Base-by-base conservation (phyloP, 257 asterid species). In the Voacanga thouarsii region DNA sequence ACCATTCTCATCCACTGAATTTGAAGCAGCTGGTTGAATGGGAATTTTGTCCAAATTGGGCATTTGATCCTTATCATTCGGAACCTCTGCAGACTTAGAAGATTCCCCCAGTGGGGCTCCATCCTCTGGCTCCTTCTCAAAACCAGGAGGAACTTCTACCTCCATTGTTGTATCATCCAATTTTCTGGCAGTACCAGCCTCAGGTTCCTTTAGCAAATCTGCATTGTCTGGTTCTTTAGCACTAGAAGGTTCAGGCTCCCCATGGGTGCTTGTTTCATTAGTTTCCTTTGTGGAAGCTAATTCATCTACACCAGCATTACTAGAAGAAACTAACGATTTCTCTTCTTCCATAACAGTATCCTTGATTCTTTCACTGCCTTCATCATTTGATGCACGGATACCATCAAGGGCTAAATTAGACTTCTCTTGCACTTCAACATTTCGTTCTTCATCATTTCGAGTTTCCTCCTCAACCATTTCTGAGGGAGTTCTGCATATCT, bases 401-500 rank as follows among this genome's bases (percentile, higher is more conserved):
- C 64, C 78, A 71, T 82, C 85, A 57, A 71, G 26, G 12, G 41
- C 75, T 60, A 53, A 73, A 71, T 72, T 73, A 77, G 86, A 74
- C 77, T 85, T 85, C 73, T 79, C 87, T 56, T 81, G 87, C 79
- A 72, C 85, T 78, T 75, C 91, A 80, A 78, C 84, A 78, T 78
- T 81, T 72, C 61, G 80, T 26, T 78, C 84, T 82, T 83, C 86
- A 37, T 82, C 80, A 77, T 85, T 83, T 75, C 65, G 75, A 75
- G 73, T 80, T 82, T 87, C 92, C 57, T 37, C 82, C 78, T 83
- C 91, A 73, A 65, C 78, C 79, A 80, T 69, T 81, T 80, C 92
- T 78, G 84, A 61, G 68, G 75, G 86, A 85, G 79, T 83, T 66
- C 99, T 96, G 97, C 89, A 87, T 76, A 84, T 78, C 37, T 72